Percentiles rank a stretch among this genome's conserved stretches.
phyloP scores from a whole-genome alignment of 257 asterid genomes.

The Plectranthus barbatus region DNA sequence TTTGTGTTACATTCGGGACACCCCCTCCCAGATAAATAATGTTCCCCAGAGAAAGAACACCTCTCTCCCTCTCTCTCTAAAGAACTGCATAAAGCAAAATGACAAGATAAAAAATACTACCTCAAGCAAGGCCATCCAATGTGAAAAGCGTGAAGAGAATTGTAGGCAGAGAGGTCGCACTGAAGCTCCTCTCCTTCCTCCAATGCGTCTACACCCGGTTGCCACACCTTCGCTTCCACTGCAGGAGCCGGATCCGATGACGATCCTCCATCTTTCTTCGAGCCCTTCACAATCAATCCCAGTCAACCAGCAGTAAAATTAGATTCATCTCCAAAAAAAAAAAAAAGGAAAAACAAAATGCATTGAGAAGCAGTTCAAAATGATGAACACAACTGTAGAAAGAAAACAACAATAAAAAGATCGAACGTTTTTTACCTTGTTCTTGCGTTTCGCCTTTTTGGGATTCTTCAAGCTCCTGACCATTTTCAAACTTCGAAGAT shows the following conservation, averaged over 20 bases:
- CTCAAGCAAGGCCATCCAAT: slow-evolving; percentile 94
- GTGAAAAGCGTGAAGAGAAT: slow-evolving; percentile 74
- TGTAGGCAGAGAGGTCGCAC: slow-evolving; percentile 84
- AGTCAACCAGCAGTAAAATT: background rate
- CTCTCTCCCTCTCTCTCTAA: background rate
- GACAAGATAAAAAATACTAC: slow-evolving; percentile 15
- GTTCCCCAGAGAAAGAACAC: background rate
- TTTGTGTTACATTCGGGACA: no score
- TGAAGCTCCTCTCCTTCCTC: slow-evolving; percentile 95
- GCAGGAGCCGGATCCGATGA: slow-evolving; percentile 42
- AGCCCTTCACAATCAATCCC: slow-evolving; percentile 21
- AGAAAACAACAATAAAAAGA: background rate
- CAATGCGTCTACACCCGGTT: slow-evolving; percentile 76
- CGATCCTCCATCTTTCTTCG: slow-evolving; percentile 58
- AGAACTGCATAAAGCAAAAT: background rate
- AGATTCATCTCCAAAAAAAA: background rate
- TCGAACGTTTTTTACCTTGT: slow-evolving; percentile 35
- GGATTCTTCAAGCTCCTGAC: slow-evolving; percentile 68
- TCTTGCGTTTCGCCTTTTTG: slow-evolving; percentile 63
- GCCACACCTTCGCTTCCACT: slow-evolving; percentile 70
- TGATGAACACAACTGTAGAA: background rate
- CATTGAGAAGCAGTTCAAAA: background rate
- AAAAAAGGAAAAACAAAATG: no score
- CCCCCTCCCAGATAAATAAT: no score
- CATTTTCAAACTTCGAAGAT: slow-evolving; percentile 25